Conservation (phyloP, 441 rosid species). For the Croton setiger region DNA sequence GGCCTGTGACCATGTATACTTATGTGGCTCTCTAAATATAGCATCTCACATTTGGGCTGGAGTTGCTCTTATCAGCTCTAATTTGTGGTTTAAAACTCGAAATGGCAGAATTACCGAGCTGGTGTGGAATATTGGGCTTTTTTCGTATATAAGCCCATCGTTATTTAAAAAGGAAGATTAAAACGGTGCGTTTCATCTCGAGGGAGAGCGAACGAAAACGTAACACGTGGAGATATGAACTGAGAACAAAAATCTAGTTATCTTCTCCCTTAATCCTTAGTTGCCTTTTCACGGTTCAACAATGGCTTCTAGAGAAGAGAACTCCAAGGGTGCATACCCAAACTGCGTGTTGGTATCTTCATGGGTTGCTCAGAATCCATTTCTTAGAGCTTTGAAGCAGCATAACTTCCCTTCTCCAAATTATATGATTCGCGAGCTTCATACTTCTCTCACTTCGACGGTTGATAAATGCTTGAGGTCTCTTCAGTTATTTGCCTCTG, state of each 20-base stretch:
- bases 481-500: constrained; percentile 39
- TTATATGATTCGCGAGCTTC: constrained; percentile 36
- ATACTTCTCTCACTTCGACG: constrained; percentile 36
- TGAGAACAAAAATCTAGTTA: not conserved
- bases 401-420: constrained; percentile 30
- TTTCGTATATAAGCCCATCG: no score
- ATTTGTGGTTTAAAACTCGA: not conserved
- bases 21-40: no score
- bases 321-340: constrained; percentile 19
- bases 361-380: constrained; percentile 46
- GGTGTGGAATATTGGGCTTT: no score
- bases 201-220: constrained; percentile 3
- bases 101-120: not conserved
- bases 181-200: constrained; percentile 9
- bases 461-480: constrained; percentile 36
- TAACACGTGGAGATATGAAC: constrained; percentile 18
- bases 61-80: not conserved
- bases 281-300: not conserved
- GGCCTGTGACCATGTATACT: no score
- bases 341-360: constrained; percentile 41
- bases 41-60: no score
- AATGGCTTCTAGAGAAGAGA: constrained; percentile 39
- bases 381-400: constrained; percentile 29
- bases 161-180: not conserved
- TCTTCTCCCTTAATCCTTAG: constrained; percentile 6